A percentile compares a stretch with the other conserved stretches of the same genome.
Conservation (phyloP, 257 asterid species). For the Nicotiana obtusifolia region DNA sequence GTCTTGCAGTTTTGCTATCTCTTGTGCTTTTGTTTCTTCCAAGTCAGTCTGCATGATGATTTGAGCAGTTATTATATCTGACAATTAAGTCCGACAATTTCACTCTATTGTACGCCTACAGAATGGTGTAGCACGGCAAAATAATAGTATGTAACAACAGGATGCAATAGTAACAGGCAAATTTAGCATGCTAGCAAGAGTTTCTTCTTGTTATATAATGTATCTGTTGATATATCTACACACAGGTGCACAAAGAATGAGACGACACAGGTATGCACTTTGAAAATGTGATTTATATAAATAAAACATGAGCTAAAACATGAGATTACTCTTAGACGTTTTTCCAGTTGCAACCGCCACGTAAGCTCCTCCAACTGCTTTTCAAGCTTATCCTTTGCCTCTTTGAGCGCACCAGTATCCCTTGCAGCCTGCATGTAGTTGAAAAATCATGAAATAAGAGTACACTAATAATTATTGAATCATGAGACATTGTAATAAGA, state of each 20-base stretch:
- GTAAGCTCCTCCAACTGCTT: conserved; percentile 94
- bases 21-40: conserved; percentile 88
- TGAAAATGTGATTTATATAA: neutral
- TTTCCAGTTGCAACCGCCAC: conserved; percentile 95
- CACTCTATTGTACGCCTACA: conserved; percentile 1
- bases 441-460: neutral
- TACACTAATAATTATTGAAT: neutral
- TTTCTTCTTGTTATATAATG: neutral
- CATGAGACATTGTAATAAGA: neutral
- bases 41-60: conserved; percentile 61
- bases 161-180: neutral
- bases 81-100: neutral
- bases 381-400: conserved; percentile 98
- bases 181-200: neutral
- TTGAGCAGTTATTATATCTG: conserved; percentile 7
- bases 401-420: conserved; percentile 97
- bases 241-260: neutral
- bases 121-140: neutral
- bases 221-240: neutral
- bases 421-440: conserved; percentile 78
- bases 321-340: conserved; percentile 71
- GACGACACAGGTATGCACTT: neutral
- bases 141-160: neutral
- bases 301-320: neutral
- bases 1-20: conserved; percentile 61